These are phyloP conservation scores for Pyrenochaeta sp. DNA, from an alignment of 2,329 filamentous ascomycete genomes.

Conservation along the genomic window DNA sequence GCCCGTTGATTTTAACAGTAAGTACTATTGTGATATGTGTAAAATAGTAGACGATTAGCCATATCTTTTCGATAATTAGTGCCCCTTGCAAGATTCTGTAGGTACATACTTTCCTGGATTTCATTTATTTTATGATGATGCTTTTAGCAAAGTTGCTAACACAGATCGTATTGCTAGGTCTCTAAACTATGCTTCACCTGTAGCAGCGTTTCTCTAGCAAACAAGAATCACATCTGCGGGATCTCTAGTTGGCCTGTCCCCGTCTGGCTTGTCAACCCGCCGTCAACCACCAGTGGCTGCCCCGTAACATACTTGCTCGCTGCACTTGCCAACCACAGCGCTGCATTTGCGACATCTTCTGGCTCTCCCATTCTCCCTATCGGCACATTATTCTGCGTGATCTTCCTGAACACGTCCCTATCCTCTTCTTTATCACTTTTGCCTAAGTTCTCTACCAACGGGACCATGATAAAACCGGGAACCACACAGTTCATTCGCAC, in stretches of 20 bases:
- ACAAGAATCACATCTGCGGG: neutral
- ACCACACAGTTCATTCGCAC: slow-evolving; percentile 65
- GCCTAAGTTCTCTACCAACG: slow-evolving; percentile 13
- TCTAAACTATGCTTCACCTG: too few species aligned
- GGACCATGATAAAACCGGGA: slow-evolving; percentile 65
- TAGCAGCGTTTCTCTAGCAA: too few species aligned
- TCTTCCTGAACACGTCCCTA: slow-evolving; percentile 2
- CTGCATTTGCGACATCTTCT: slow-evolving; percentile 47
- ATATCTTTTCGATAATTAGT: too few species aligned
- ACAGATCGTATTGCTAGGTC: too few species aligned
- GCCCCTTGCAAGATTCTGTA: too few species aligned
- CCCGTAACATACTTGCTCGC: slow-evolving; percentile 48
- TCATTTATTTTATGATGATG: too few species aligned
- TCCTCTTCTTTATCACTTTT: slow-evolving; percentile 15
- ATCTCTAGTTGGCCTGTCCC: slow-evolving; percentile 4
- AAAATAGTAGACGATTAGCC: too few species aligned
- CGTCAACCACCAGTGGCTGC: slow-evolving; percentile 49
- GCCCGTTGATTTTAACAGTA: too few species aligned
- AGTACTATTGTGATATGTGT: too few species aligned
- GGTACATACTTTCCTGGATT: too few species aligned
- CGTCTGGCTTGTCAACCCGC: slow-evolving; percentile 42
- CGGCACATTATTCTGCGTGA: slow-evolving; percentile 27
- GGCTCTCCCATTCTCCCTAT: slow-evolving; percentile 46
- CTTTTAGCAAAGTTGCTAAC: too few species aligned
- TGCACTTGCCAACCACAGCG: slow-evolving; percentile 41